Conservation (phyloP, 164 flowering plant species). For the Aristolochia californica region DNA sequence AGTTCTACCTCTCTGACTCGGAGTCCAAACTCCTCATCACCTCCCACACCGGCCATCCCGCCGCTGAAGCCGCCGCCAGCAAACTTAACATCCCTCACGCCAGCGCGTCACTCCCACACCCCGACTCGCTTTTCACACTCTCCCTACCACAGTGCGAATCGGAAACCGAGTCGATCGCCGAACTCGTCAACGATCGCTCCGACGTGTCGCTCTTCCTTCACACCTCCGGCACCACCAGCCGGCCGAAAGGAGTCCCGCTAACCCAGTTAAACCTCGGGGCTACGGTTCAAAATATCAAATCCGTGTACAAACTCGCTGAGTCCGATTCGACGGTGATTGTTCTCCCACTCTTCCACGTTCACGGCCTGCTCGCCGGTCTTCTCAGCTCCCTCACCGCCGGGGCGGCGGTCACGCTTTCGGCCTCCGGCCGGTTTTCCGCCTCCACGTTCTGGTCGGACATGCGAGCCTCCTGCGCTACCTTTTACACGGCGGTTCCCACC, state of each 20-base stretch:
- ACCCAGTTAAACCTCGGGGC: slow-evolving; percentile 68
- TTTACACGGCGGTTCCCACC: slow-evolving; percentile 97
- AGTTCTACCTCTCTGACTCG: slow-evolving; percentile 85
- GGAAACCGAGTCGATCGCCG: slow-evolving; percentile 1
- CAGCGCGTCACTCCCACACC: slow-evolving; percentile 26
- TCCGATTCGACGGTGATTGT: slow-evolving; percentile 80
- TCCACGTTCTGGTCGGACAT: slow-evolving; percentile 84
- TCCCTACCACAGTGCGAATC: slow-evolving; percentile 19
- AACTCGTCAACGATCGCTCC: slow-evolving; percentile 39
- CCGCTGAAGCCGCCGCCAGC: slow-evolving; percentile 62
- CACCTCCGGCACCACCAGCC: slow-evolving; percentile 95
- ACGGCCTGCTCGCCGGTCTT: slow-evolving; percentile 65
- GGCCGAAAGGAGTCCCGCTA: slow-evolving; percentile 91
- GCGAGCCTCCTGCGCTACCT: slow-evolving; percentile 55
- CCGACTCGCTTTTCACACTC: slow-evolving; percentile 15
- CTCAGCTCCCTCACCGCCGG: slow-evolving; percentile 72
- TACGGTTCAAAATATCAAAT: slow-evolving; percentile 56
- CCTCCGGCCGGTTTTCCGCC: slow-evolving; percentile 90
- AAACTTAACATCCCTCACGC: slow-evolving; percentile 65
- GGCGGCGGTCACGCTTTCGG: slow-evolving; percentile 66
- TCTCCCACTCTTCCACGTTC: slow-evolving; percentile 89
- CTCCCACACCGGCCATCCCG: slow-evolving; percentile 33
- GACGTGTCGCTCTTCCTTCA: slow-evolving; percentile 87
- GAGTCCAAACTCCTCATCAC: slow-evolving; percentile 70
- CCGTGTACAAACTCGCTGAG: slow-evolving; percentile 64